Conservation (phyloP, 2,329 filamentous ascomycete species). For the Monosporascus sp. region DNA sequence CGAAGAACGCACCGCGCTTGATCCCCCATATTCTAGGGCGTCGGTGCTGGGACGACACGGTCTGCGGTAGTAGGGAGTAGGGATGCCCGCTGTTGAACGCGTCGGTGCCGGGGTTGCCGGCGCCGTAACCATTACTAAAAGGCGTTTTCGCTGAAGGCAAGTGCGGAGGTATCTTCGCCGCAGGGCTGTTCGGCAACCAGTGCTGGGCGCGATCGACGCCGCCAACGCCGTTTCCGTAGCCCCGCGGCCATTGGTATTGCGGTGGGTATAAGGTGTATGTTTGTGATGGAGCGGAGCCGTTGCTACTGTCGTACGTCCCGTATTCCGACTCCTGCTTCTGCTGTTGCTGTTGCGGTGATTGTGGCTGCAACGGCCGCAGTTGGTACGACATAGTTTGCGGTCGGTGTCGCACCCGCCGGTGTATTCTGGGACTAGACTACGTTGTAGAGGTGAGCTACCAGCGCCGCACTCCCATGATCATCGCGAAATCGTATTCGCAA, state of each 20-base stretch:
- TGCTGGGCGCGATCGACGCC: no score
- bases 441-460: neutral
- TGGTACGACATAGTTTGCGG: constrained; percentile 14
- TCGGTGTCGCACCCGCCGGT: neutral
- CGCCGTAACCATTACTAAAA: neutral
- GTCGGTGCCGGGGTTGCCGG: neutral
- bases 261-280: neutral
- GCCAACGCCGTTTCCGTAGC: neutral
- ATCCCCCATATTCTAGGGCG: constrained; percentile 22
- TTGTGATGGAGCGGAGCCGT: constrained; percentile 1
- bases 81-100: neutral
- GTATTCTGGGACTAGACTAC: neutral
- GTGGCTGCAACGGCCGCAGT: constrained; percentile 8
- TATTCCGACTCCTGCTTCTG: constrained; percentile 3
- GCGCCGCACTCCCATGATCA: neutral
- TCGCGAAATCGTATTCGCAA: neutral
- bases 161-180: neutral
- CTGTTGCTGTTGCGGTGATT: neutral
- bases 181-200: neutral
- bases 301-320: constrained; percentile 4
- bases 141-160: neutral
- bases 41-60: constrained; percentile 4
- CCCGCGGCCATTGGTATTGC: neutral
- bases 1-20: constrained; percentile 21
- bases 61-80: neutral